phyloP scores from a whole-genome alignment of 306 rosid genomes.

The Gynostemma pentaphyllum region DNA sequence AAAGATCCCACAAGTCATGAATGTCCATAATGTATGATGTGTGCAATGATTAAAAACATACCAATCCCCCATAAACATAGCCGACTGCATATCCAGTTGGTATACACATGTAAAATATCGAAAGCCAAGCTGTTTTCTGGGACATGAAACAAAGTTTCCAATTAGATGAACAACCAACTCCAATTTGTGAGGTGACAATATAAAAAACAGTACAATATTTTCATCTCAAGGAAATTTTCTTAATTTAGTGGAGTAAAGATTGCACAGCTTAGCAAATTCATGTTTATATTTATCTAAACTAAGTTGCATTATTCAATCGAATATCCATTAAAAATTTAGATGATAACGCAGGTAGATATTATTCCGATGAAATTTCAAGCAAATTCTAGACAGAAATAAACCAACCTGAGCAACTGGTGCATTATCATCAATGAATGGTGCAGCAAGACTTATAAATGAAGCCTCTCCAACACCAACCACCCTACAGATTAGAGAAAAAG shows the following conservation, averaged over 20 bases:
- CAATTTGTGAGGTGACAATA: background rate
- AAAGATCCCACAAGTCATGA: no score
- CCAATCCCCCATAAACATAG: slow-evolving; percentile 72
- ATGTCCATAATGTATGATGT: no score
- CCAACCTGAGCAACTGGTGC: slow-evolving; percentile 70
- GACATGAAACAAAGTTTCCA: slow-evolving; percentile 12
- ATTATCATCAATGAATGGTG: slow-evolving; percentile 86
- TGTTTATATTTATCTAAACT: background rate
- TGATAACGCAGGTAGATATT: background rate
- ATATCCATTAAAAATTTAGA: background rate
- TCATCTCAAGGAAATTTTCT: no score
- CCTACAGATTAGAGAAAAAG: slow-evolving; percentile 28
- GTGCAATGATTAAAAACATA: slow-evolving; percentile 23
- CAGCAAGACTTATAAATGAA: slow-evolving; percentile 87
- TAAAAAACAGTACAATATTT: slow-evolving; percentile 1
- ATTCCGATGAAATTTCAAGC: background rate
- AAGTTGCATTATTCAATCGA: background rate
- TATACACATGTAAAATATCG: slow-evolving; percentile 73
- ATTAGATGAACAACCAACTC: background rate
- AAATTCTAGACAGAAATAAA: slow-evolving; percentile 8
- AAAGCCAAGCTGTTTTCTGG: slow-evolving; percentile 78
- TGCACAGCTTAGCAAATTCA: background rate
- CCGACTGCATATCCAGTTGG: slow-evolving; percentile 81
- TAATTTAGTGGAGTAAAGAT: no score
- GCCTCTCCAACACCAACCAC: slow-evolving; percentile 91